A percentile compares a stretch with the other conserved stretches of the same genome.
Evolutionary conservation across 2,329 filamentous ascomycete species (phyloP).

Genomic region (Coleophoma crateriformis): DNA sequence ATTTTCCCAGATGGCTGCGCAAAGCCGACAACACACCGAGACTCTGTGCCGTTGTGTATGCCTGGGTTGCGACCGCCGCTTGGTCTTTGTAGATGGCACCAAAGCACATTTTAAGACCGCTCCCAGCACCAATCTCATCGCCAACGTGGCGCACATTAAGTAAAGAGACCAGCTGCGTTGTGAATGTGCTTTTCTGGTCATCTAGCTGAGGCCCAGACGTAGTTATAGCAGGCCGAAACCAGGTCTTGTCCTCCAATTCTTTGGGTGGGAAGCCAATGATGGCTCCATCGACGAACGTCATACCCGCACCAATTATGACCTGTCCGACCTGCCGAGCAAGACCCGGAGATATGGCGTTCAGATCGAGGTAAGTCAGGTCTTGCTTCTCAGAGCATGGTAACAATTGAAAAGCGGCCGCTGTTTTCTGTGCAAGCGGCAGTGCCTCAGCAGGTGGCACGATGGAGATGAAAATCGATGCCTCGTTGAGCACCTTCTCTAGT

Average conservation of each 20-base stretch:
- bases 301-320: constrained; percentile 29
- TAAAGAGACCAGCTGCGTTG: not conserved
- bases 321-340: constrained; percentile 36
- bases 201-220: constrained; percentile 21
- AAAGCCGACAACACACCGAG: not conserved
- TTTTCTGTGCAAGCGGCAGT: constrained; percentile 47
- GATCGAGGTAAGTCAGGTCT: constrained; percentile 48
- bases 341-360: constrained; percentile 55
- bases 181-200: constrained; percentile 35
- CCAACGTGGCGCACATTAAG: not conserved
- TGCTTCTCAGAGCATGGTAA: constrained; percentile 18
- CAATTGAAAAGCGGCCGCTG: constrained; percentile 40
- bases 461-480: constrained; percentile 42
- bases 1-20: constrained; percentile 3
- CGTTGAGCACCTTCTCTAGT: not conserved
- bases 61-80: not conserved
- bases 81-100: not conserved
- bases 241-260: constrained; percentile 13
- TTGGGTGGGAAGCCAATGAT: constrained; percentile 33
- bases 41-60: not conserved
- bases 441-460: constrained; percentile 60
- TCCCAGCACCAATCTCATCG: not conserved
- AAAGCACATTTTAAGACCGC: constrained; percentile 1
- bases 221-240: not conserved
- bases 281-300: constrained; percentile 50